Conservation (phyloP, 306 rosid genomes). For the Nissolia schottii region DNA sequence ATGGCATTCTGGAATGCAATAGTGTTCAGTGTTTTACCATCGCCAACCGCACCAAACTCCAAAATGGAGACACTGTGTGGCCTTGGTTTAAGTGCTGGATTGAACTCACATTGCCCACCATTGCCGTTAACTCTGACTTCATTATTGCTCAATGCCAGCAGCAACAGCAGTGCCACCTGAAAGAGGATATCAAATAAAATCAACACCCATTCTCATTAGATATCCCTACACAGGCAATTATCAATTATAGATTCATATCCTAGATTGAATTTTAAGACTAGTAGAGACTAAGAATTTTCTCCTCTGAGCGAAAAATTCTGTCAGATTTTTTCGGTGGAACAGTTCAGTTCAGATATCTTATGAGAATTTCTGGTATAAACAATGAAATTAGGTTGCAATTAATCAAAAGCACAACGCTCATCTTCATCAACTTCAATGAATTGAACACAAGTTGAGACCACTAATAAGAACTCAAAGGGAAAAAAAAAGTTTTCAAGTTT, state of each 20-base stretch:
- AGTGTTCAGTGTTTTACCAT: constrained; percentile 89
- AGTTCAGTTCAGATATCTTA: neutral
- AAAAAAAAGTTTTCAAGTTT: neutral
- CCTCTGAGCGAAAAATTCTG: neutral
- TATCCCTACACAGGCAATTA: neutral
- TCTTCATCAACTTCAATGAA: neutral
- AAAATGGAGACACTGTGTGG: constrained; percentile 87
- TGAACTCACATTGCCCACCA: constrained; percentile 50
- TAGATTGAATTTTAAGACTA: neutral
- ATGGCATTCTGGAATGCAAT: constrained; percentile 94
- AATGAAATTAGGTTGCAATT: neutral
- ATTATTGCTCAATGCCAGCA: constrained; percentile 73
- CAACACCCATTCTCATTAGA: constrained; percentile 19
- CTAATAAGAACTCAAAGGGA: neutral
- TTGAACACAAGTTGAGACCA: constrained; percentile 7
- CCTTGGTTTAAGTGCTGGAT: constrained; percentile 54
- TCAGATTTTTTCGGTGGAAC: neutral
- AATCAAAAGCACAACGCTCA: neutral
- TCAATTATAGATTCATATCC: neutral
- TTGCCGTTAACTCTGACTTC: constrained; percentile 44
- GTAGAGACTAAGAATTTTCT: neutral
- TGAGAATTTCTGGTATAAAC: neutral
- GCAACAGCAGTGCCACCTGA: constrained; percentile 76
- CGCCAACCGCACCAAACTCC: constrained; percentile 98
- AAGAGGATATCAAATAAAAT: neutral